phyloP scores from a whole-genome alignment of 257 asterid species.

The Solanum pimpinellifolium region DNA sequence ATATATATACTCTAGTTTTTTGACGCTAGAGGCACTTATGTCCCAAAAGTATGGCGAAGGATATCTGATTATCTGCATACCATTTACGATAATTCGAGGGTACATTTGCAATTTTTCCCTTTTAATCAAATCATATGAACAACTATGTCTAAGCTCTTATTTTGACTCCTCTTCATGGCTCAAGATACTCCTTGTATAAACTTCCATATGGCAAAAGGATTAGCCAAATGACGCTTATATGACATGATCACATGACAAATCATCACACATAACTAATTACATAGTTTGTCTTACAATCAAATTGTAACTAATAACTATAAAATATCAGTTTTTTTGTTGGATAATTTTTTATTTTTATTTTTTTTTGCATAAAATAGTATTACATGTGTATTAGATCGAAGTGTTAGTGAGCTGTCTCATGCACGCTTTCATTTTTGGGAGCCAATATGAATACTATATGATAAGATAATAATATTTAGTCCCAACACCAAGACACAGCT shows the following conservation, averaged over 20 bases:
- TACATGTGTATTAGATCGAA: no score
- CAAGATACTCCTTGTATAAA: not conserved
- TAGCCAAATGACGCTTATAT: not conserved
- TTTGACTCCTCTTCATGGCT: not conserved
- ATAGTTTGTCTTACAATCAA: no score
- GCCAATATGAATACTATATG: not conserved
- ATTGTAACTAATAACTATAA: not conserved
- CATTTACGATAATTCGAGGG: no score
- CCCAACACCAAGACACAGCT: not conserved
- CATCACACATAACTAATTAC: not conserved
- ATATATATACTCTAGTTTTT: no score
- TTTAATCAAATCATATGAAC: not conserved
- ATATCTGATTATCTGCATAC: no score
- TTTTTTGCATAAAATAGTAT: not conserved
- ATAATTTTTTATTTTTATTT: no score
- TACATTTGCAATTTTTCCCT: no score
- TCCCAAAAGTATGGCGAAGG: no score
- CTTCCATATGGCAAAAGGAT: no score
- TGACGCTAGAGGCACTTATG: no score
- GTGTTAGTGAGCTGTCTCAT: no score
- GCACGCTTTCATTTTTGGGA: not conserved
- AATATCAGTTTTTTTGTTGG: no score
- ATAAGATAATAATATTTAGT: not conserved
- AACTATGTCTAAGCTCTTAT: not conserved
- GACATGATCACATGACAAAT: accelerated